Conservation (phyloP, 345 rosid genomes). For the Lepidium africanum region DNA sequence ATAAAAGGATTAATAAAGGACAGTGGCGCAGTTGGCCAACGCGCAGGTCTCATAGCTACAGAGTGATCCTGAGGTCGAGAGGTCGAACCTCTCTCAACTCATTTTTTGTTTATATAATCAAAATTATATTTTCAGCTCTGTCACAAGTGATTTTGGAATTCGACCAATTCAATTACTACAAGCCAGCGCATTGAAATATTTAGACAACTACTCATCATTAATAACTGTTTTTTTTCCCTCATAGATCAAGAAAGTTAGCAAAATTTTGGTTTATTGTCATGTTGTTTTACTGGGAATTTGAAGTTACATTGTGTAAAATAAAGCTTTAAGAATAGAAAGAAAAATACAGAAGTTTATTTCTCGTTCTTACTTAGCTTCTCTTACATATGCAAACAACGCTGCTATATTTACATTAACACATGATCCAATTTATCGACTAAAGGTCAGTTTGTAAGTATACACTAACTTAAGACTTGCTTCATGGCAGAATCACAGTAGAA, state of each 20-base stretch:
- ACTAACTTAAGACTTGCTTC: background rate
- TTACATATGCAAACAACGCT: background rate
- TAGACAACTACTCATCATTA: background rate
- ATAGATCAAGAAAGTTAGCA: background rate
- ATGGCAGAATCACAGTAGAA: conserved; percentile 32
- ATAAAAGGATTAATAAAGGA: conserved; percentile 34
- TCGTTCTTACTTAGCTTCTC: background rate
- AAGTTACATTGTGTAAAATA: background rate
- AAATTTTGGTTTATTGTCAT: background rate
- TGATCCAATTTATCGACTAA: background rate
- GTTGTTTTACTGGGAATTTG: background rate
- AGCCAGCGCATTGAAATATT: background rate
- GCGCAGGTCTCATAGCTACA: conserved; percentile 88
- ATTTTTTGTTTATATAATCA: background rate
- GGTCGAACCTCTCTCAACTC: conserved; percentile 95
- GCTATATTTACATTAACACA: background rate
- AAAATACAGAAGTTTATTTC: background rate
- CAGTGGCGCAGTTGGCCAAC: conserved; percentile 99
- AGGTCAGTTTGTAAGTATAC: background rate
- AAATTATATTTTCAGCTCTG: background rate
- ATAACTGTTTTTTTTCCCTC: background rate
- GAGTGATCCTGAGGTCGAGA: conserved; percentile 97
- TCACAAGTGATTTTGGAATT: background rate
- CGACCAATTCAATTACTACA: background rate
- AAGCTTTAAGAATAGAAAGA: background rate